Percentiles rank a stretch among this genome's conserved stretches.
Conservation (phyloP, 345 rosid genomes). For the Eucalyptus pauciflora region DNA sequence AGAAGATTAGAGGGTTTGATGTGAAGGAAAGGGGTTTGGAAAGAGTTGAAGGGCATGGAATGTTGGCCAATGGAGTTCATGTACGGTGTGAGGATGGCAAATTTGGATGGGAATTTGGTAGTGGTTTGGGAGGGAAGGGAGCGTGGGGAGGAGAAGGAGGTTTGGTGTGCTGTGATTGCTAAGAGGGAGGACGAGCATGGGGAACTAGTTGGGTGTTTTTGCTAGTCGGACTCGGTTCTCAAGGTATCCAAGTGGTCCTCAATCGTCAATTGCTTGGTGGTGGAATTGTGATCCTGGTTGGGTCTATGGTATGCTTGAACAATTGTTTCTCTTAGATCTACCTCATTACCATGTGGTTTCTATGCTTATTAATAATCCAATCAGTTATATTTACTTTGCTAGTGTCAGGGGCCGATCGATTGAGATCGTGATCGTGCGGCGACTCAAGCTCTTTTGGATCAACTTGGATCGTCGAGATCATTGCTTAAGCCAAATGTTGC, state of each 20-base stretch:
- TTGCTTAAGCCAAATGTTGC: no score
- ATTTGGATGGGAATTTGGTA: constrained; percentile 66
- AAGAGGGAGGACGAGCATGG: constrained; percentile 27
- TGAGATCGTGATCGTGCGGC: fast-evolving
- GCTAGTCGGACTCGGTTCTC: constrained; percentile 41
- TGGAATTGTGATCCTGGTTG: constrained; percentile 21
- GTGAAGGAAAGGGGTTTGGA: constrained; percentile 34
- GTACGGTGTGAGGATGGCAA: constrained; percentile 65
- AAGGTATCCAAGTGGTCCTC: constrained; percentile 33
- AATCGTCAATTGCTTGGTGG: constrained; percentile 56
- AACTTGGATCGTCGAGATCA: no score
- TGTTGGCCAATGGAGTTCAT: constrained; percentile 44
- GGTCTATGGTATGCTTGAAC: not conserved
- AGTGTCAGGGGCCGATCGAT: no score
- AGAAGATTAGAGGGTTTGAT: constrained; percentile 74
- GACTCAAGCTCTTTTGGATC: no score
- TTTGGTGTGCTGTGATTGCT: constrained; percentile 62
- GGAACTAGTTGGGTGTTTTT: constrained; percentile 48
- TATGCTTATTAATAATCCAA: not conserved
- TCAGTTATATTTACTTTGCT: not conserved
- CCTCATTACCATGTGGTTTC: not conserved
- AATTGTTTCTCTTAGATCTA: not conserved
- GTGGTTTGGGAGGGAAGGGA: constrained; percentile 74
- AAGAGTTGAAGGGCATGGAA: constrained; percentile 47
- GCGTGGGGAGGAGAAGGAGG: constrained; percentile 34